Conservation (phyloP, 2,329 filamentous ascomycete genomes). For the Aspergillus luchuensis region DNA sequence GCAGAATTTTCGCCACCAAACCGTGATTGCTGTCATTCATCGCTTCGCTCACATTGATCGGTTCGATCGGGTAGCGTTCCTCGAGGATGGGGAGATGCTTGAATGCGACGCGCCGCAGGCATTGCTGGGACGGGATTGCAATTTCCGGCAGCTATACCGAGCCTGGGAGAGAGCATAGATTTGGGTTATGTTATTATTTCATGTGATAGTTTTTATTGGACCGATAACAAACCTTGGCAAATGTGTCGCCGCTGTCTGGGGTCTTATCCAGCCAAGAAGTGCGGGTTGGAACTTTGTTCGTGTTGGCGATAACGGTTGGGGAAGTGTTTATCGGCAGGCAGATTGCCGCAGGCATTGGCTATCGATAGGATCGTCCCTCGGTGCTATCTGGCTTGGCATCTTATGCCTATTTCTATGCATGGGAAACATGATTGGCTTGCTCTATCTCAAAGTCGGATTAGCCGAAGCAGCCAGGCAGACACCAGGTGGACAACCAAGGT, state of each 20-base stretch:
- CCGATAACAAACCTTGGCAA: too few relatives aligned
- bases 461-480: too few relatives aligned
- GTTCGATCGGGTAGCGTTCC: conserved; percentile 31
- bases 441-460: neutral
- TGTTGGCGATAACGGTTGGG: too few relatives aligned
- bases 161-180: neutral
- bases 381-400: neutral
- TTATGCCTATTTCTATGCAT: neutral
- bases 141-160: neutral
- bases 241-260: too few relatives aligned
- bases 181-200: neutral
- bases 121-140: conserved; percentile 4
- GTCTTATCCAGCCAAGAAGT: too few relatives aligned
- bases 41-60: conserved; percentile 28
- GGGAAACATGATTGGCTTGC: neutral
- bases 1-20: conserved; percentile 27
- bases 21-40: conserved; percentile 33
- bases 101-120: conserved; percentile 14
- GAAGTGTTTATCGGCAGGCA: too few relatives aligned
- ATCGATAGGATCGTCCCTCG: too few relatives aligned
- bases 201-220: neutral
- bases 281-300: too few relatives aligned
- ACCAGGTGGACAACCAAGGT: neutral
- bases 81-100: conserved; percentile 26
- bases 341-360: too few relatives aligned